phyloP scores from a whole-genome alignment of 139 green algal species.

The Pleodorina starrii region DNA sequence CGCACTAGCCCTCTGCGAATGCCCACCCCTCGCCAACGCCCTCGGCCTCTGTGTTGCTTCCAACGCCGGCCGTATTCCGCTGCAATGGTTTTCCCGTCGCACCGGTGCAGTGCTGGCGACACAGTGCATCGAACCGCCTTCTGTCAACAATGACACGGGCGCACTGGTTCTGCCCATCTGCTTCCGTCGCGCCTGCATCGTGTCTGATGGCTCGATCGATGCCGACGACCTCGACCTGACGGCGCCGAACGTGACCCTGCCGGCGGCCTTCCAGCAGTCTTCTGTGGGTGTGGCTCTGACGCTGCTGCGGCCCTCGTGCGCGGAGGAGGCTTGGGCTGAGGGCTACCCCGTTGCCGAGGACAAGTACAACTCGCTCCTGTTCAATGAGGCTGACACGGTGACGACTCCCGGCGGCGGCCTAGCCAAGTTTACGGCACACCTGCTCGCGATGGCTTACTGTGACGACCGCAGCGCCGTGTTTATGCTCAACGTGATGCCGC shows the following conservation, averaged over 20 bases:
- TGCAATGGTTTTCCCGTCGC: not conserved
- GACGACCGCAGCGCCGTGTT: slow-evolving; percentile 29
- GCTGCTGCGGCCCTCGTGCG: slow-evolving; percentile 15
- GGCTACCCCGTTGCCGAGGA: not conserved
- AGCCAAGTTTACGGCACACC: not conserved
- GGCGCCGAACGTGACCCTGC: not conserved
- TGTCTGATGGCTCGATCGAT: not conserved
- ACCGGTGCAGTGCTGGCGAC: not conserved
- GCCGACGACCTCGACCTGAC: not conserved
- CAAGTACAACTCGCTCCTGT: slow-evolving; percentile 33
- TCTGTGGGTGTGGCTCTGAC: slow-evolving; percentile 41
- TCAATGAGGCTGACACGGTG: slow-evolving; percentile 47
- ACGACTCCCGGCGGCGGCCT: slow-evolving; percentile 16
- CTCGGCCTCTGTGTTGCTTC: not conserved
- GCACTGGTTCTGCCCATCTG: slow-evolving; percentile 34
- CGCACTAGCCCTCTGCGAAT: not conserved
- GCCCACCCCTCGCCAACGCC: not conserved
- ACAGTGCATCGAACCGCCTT: slow-evolving; percentile 19
- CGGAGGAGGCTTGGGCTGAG: not conserved
- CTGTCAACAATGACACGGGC: not conserved
- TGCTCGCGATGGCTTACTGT: not conserved
- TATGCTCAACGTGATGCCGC: slow-evolving; percentile 37
- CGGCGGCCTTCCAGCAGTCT: not conserved
- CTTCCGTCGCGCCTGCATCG: slow-evolving; percentile 33
- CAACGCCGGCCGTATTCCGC: not conserved